Evolutionary conservation across 768 basidiomycete species (phyloP).

Genomic region (Mycena vitilis): DNA sequence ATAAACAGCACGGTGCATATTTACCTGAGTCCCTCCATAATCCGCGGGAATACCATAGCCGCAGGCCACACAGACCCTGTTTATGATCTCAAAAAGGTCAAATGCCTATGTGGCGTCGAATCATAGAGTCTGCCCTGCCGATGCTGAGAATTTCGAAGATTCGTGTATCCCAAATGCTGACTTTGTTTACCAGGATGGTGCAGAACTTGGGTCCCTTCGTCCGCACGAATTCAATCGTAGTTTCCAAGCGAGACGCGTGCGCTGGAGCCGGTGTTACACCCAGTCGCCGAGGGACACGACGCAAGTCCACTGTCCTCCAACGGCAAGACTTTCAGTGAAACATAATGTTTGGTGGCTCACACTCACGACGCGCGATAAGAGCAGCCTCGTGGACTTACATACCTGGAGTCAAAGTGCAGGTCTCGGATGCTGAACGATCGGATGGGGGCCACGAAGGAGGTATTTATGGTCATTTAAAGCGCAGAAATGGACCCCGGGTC

Average conservation of each 20-base stretch:
- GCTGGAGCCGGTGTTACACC: neutral
- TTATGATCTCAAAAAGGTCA: constrained; percentile 2
- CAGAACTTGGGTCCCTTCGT: neutral
- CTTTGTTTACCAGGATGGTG: neutral
- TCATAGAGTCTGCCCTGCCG: neutral
- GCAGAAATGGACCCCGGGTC: no score
- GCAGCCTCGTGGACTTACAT: neutral
- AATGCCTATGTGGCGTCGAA: neutral
- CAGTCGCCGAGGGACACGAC: neutral
- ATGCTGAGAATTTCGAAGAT: constrained; percentile 10
- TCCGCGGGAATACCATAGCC: neutral
- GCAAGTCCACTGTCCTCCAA: neutral
- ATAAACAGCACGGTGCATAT: neutral
- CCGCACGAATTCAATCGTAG: neutral
- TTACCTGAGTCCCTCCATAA: neutral
- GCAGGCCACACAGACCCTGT: neutral
- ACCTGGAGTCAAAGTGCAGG: neutral
- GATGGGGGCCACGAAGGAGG: constrained; percentile 9
- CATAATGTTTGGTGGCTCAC: neutral
- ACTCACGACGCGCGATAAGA: neutral
- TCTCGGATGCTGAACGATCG: constrained; percentile 9
- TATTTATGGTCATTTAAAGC: constrained; percentile 1
- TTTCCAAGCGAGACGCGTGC: neutral
- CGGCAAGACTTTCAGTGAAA: neutral
- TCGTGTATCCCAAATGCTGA: neutral